Evolutionary conservation across 2,329 filamentous ascomycete species (phyloP), one percentile per base, ranked within the genome.

Genomic region (Diaporthe destruens): DNA sequence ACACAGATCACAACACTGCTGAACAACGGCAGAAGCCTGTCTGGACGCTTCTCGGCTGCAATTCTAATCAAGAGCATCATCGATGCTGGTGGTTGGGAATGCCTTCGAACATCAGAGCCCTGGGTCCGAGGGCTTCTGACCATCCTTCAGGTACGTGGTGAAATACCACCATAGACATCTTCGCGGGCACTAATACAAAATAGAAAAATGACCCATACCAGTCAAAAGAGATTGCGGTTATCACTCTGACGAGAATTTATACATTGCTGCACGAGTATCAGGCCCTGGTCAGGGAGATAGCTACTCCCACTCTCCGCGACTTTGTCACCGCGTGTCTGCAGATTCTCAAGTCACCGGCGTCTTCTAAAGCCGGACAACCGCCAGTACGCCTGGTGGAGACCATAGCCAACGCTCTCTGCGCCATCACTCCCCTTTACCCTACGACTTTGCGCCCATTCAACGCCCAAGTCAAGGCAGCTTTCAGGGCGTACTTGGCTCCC

Each of bases 21-120:
- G 44, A 93, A 94, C 79, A 74, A 75, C n/a, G 94, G 96, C 71
- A 92, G 92, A 72, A 94, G 85, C 61, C 80, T 89, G 2, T 90
- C 95, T 77, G 94, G 92, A 55, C 90, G 94, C 77, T 97, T 96
- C 84, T 88, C 91, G 23, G 95, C 92, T 8, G 89, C 93, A 55
- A 91, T 93, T 20, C 83, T 98, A 63, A 89, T 95, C 81, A 98
- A 98, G 83, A 89, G 93, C 5, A 86, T 92, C 6, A 85, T 98
- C 55, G 95, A 98, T 77, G 90, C 93, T 53, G 95, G 95, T 32
- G 94, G 94, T 57, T 94, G 93, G 90, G 94, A 97, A 79, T 90
- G 93, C 72, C 86, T 98, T 73, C 90, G 91, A 75, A 90, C 90
- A 69, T 90, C 89, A 44, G 90, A 91, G 77, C 86, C 91, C 3